phyloP scores from a whole-genome alignment of 306 rosid genomes.

The Corylus avellana region DNA sequence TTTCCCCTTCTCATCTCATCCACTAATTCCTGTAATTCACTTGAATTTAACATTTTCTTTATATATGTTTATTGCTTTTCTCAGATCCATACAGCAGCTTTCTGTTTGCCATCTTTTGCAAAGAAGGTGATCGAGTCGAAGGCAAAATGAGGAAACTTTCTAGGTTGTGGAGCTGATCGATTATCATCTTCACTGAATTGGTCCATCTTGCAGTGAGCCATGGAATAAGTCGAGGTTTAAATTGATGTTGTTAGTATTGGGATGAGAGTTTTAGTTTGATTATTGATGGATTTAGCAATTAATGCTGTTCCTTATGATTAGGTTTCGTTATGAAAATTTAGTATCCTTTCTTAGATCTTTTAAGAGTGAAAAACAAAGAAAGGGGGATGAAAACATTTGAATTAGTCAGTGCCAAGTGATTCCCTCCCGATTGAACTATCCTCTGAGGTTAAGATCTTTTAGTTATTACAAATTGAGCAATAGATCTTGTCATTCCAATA shows the following conservation, averaged over 20 bases:
- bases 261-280: constrained; percentile 44
- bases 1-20: not conserved
- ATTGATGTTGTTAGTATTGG: constrained; percentile 35
- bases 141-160: constrained; percentile 41
- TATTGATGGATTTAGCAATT: constrained; percentile 25
- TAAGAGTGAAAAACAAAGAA: not conserved
- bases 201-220: constrained; percentile 37
- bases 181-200: constrained; percentile 22
- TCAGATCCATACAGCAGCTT: constrained; percentile 91
- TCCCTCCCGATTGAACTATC: no score
- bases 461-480: not conserved
- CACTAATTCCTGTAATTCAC: not conserved
- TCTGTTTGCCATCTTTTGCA: constrained; percentile 97
- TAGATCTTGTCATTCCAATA: not conserved
- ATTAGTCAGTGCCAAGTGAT: not conserved
- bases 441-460: not conserved
- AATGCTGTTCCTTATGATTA: constrained; percentile 17
- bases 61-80: constrained; percentile 10
- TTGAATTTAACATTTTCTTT: constrained; percentile 18
- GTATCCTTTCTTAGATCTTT: not conserved
- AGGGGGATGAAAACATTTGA: not conserved
- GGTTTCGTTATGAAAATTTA: constrained; percentile 19
- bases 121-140: constrained; percentile 72
- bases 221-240: constrained; percentile 49
- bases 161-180: constrained; percentile 14